Percentiles rank a stretch among this genome's conserved stretches.
Evolutionary conservation across 495 filamentous ascomycete genomes (phyloP).

Genomic region (Talaromyces ruber): DNA sequence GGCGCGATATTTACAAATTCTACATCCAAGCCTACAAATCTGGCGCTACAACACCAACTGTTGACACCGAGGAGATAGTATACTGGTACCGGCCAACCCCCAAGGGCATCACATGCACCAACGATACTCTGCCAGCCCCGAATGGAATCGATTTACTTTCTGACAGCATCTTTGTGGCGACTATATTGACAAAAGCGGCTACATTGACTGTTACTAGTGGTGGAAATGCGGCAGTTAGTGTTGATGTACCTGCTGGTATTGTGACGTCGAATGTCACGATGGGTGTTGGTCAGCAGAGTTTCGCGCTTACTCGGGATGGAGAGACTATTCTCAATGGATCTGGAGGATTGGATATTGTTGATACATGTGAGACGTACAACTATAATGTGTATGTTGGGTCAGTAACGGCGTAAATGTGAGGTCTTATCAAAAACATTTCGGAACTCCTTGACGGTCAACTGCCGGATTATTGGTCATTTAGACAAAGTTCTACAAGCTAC

Average conservation of each 20-base stretch:
- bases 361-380: conserved; percentile 46
- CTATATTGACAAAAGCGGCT: conserved; percentile 38
- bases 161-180: conserved; percentile 47
- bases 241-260: conserved; percentile 25
- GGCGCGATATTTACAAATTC: conserved; percentile 32
- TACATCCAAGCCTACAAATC: conserved; percentile 52
- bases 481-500: no score
- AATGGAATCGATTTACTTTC: conserved; percentile 37
- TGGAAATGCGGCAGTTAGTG: conserved; percentile 28
- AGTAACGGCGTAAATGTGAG: background rate
- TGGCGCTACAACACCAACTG: conserved; percentile 27
- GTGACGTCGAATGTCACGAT: conserved; percentile 36
- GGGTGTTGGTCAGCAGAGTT: conserved; percentile 41
- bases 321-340: conserved; percentile 37
- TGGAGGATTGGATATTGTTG: conserved; percentile 31
- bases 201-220: conserved; percentile 39
- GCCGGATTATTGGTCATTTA: no score
- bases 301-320: conserved; percentile 35
- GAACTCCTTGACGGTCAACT: no score
- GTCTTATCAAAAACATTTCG: no score
- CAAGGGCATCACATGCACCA: conserved; percentile 23
- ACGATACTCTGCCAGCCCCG: conserved; percentile 44
- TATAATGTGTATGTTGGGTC: conserved; percentile 44
- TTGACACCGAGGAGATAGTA: conserved; percentile 34
- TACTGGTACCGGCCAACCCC: conserved; percentile 39